Evolutionary conservation across 176 grass and related monocot species (phyloP).

Genomic region (Dendrocalamus sinicus): DNA sequence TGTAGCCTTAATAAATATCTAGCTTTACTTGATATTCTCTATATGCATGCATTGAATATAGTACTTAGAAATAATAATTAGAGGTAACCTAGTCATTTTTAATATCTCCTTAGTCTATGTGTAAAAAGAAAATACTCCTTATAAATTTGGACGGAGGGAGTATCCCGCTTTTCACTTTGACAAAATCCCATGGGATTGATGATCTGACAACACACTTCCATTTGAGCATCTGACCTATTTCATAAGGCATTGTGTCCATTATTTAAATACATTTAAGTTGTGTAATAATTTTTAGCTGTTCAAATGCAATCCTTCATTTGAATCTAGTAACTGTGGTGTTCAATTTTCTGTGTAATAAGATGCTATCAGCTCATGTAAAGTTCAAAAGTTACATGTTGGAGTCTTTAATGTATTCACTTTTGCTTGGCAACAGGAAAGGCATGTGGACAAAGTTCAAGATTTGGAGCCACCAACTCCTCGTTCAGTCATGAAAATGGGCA

Average conservation of each 20-base stretch:
- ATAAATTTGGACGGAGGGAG: too few relatives aligned
- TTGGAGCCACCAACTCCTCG: slow-evolving; percentile 80
- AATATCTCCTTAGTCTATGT: too few relatives aligned
- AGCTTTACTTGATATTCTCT: too few relatives aligned
- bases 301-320: background rate
- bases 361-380: slow-evolving; percentile 23
- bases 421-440: slow-evolving; percentile 68
- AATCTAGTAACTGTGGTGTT: background rate
- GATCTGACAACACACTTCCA: background rate
- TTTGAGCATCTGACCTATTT: background rate
- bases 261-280: background rate
- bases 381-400: background rate
- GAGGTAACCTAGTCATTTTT: too few relatives aligned
- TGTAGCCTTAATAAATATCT: too few relatives aligned
- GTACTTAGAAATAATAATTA: too few relatives aligned
- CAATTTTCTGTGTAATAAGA: slow-evolving; percentile 25
- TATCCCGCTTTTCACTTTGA: background rate
- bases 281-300: slow-evolving; percentile 2
- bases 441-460: slow-evolving; percentile 79
- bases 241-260: background rate
- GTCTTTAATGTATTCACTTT: slow-evolving; percentile 14
- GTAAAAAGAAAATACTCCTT: too few relatives aligned
- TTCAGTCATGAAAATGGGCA: slow-evolving; percentile 78
- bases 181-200: background rate
- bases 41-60: too few relatives aligned